Conservation (phyloP, 176 grass and related monocot genomes). For the Canna indica region DNA sequence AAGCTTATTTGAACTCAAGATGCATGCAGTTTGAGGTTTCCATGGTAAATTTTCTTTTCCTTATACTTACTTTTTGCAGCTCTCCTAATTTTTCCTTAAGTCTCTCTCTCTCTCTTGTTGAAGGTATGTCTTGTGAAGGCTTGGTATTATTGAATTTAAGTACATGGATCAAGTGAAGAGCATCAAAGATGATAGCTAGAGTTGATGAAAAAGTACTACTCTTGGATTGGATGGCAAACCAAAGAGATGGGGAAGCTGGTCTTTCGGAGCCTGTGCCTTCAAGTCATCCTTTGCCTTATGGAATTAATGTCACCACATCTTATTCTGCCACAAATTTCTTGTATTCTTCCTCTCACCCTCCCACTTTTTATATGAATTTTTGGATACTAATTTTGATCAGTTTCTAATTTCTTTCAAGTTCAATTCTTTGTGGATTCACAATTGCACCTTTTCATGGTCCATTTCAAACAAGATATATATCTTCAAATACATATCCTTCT, state of each 20-base stretch:
- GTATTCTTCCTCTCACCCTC: background rate
- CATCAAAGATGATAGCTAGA: background rate
- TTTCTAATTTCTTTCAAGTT: too few species aligned
- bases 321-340: background rate
- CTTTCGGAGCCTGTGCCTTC: background rate
- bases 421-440: too few species aligned
- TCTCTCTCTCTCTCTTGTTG: too few species aligned
- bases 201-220: background rate
- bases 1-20: too few species aligned
- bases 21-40: too few species aligned
- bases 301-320: background rate
- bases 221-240: background rate
- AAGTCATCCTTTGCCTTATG: background rate
- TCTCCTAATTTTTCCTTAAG: too few species aligned
- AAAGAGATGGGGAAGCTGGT: background rate
- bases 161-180: background rate
- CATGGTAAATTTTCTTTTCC: too few species aligned
- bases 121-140: background rate
- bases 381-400: too few species aligned
- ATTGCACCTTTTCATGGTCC: background rate
- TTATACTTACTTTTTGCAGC: too few species aligned
- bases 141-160: background rate
- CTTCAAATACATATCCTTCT: too few species aligned
- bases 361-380: too few species aligned
- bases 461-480: too few species aligned